Percentiles rank a stretch among this genome's conserved stretches.
Conservation (phyloP, 768 basidiomycete species). For the Termitomyces sp. region DNA sequence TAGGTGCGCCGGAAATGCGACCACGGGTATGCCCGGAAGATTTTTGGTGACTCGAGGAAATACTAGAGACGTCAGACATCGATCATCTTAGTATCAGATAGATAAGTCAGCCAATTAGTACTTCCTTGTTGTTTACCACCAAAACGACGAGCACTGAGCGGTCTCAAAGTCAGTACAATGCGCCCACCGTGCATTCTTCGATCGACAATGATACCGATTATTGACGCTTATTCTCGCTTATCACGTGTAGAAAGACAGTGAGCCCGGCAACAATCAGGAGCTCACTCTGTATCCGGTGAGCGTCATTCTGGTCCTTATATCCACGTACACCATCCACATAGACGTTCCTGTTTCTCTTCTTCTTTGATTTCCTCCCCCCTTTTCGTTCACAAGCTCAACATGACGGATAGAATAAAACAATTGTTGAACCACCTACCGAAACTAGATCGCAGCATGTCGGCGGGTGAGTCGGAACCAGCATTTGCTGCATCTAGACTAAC, state of each 20-base stretch:
- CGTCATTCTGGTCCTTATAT: not conserved
- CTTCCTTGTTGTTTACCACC: not conserved
- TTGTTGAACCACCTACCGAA: constrained; percentile 49
- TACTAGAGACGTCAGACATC: not conserved
- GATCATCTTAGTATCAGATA: not conserved
- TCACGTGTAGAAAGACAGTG: constrained; percentile 11
- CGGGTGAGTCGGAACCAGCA: constrained; percentile 38
- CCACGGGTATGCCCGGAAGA: constrained; percentile 7
- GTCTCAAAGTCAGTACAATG: not conserved
- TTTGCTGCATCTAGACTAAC: constrained; percentile 8
- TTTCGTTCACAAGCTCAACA: constrained; percentile 21
- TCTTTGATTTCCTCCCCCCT: not conserved
- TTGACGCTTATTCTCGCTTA: constrained; percentile 3
- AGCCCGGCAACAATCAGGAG: constrained; percentile 8
- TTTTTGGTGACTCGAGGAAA: not conserved
- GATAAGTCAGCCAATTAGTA: not conserved
- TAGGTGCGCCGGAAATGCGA: not conserved
- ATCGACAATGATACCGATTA: not conserved
- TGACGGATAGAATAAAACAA: constrained; percentile 61
- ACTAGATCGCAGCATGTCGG: constrained; percentile 39
- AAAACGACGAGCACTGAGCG: not conserved
- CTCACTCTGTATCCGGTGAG: constrained; percentile 5
- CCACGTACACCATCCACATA: not conserved
- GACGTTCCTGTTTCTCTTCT: not conserved
- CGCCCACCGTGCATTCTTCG: not conserved